Evolutionary conservation across 2,329 filamentous ascomycete genomes (phyloP), one percentile per base, ranked within the genome.

Genomic region (Aspergillus pseudonomiae): DNA sequence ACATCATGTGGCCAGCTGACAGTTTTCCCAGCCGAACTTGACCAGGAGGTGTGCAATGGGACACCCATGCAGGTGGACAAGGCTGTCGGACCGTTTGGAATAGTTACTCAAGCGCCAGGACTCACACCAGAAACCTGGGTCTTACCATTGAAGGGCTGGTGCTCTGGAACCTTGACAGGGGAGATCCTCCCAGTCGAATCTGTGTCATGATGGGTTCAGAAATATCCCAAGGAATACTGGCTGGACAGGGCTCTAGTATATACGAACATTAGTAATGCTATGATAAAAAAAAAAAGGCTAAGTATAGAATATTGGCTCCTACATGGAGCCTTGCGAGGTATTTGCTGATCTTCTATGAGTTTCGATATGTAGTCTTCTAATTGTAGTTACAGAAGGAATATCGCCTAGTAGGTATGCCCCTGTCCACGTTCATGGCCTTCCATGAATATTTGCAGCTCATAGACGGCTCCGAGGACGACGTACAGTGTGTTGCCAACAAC

Each of bases 81-180:
- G n/a, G 32, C 12, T 5, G 6, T 24, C 1, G 57, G 57, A 4
- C 45, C 57, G 10, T 32, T 57, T 16, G 52, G 39, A 9, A 28
- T 61, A 43, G 11, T 50, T 6, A 57, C 45, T 32, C 41, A 32
- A 16, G 24, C 26, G 41, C 30, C 48, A 19, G 52, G 6, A 1
- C 34, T 61, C 16, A 46, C 34, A 5, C 59, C 59, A 9, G 16
- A 30, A 16, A 61, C 39, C 11, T 61, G 52, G 50, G 28, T 61
- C 50, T n/a, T 57, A 14, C 60, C 52, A n/a, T 21, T 61, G 4
- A 19, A 61, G 3, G 60, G 60, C 3, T 61, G 60, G 60, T 61
- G 60, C 26, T 61, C 60, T 28, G 60, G 60, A 28, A 61, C 52
- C 4, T 26, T 61, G 43, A 46, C 41, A 1, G 43, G 53, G 1